Evolutionary conservation across 768 basidiomycete genomes (phyloP).

Genomic region (Austroboletus eburneus): DNA sequence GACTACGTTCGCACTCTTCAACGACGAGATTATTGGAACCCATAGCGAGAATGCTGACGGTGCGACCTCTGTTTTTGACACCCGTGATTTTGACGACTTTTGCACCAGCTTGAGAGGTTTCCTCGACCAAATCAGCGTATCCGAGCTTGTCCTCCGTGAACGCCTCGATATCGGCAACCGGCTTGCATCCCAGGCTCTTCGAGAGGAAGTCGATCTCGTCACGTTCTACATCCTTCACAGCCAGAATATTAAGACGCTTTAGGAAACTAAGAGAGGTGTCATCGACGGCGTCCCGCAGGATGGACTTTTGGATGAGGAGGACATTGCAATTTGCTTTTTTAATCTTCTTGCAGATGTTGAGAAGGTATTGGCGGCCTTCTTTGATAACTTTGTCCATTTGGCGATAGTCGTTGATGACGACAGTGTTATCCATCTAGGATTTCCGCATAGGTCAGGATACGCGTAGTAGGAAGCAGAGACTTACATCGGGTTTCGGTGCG

Average conservation of each 20-base stretch:
- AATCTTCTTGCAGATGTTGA: conserved; percentile 98
- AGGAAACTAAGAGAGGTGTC: conserved; percentile 97
- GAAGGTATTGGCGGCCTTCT: conserved; percentile 95
- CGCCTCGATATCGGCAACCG: conserved; percentile 94
- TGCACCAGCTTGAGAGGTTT: conserved; percentile 72
- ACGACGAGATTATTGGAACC: conserved; percentile 90
- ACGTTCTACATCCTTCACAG: conserved; percentile 95
- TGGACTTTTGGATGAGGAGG: conserved; percentile 98
- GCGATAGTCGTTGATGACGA: conserved; percentile 98
- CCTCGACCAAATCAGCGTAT: conserved; percentile 93
- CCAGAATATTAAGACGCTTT: conserved; percentile 93
- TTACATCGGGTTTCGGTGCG: conserved; percentile 94
- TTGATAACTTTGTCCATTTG: conserved; percentile 99
- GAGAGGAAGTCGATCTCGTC: conserved; percentile 98
- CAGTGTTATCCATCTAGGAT: conserved; percentile 96
- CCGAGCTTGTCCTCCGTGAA: conserved; percentile 98
- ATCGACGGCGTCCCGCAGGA: conserved; percentile 98
- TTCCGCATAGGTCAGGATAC: neutral
- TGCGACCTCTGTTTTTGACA: conserved; percentile 90
- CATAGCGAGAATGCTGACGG: conserved; percentile 93
- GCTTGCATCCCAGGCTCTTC: conserved; percentile 92
- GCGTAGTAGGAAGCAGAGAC: conserved; percentile 22
- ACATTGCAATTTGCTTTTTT: conserved; percentile 99
- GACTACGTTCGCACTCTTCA: conserved; percentile 94
- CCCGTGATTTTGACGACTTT: conserved; percentile 95